Evolutionary conservation across 306 rosid genomes (phyloP).

Genomic region (Castanea crenata): DNA sequence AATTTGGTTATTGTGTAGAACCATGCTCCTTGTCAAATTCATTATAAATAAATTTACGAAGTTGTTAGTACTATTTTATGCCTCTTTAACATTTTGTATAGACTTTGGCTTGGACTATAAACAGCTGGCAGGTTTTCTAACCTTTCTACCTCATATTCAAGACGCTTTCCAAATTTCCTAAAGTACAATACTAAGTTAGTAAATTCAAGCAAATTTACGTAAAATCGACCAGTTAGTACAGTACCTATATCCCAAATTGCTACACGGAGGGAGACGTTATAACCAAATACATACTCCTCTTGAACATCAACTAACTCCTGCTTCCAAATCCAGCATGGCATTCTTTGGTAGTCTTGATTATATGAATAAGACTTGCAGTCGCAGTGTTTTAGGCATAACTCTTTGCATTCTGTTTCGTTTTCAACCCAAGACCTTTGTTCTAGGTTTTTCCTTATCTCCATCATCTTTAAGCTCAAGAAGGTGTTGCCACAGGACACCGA

Average conservation of each 20-base stretch:
- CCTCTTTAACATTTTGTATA: no score
- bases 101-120: no score
- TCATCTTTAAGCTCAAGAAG: slow-evolving; percentile 17
- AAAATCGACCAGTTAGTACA: no score
- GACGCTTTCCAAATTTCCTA: no score
- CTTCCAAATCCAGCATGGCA: slow-evolving; percentile 30
- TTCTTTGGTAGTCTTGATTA: rapidly evolving
- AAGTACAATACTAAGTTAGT: no score
- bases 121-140: no score
- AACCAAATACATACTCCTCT: slow-evolving; percentile 6
- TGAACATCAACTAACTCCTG: neutral
- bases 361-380: slow-evolving; percentile 40
- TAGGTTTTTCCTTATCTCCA: neutral
- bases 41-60: no score
- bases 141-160: no score
- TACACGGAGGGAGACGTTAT: slow-evolving; percentile 16
- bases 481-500: neutral
- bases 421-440: rapidly evolving
- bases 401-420: slow-evolving; percentile 25
- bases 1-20: no score
- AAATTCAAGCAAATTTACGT: no score
- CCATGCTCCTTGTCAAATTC: no score
- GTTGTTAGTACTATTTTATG: no score
- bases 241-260: slow-evolving; percentile 31
- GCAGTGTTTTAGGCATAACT: neutral